Evolutionary conservation across 1,139 yeast genomes (phyloP).

Genomic region (Geotrichum carabidarum): DNA sequence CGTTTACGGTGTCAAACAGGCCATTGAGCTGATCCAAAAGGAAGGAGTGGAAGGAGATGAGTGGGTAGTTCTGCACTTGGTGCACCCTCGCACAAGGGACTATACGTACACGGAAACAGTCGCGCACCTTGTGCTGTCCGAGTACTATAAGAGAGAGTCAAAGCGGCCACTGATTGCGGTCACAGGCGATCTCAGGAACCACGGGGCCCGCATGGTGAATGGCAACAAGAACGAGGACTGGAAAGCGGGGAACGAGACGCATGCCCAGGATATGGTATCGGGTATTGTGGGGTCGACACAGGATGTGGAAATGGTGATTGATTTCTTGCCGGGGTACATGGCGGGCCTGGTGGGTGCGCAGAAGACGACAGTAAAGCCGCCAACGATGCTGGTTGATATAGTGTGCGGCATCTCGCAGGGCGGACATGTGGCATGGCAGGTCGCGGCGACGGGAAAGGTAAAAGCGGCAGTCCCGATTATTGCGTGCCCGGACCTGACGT

Average conservation of each 20-base stretch:
- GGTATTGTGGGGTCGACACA: constrained; percentile 48
- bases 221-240: constrained; percentile 42
- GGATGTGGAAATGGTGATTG: constrained; percentile 48
- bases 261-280: constrained; percentile 52
- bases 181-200: constrained; percentile 57
- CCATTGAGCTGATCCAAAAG: constrained; percentile 15
- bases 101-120: constrained; percentile 24
- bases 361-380: background rate
- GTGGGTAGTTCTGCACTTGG: constrained; percentile 26
- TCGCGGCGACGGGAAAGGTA: constrained; percentile 14
- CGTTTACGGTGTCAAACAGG: constrained; percentile 28
- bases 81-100: constrained; percentile 29
- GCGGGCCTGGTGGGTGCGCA: constrained; percentile 30
- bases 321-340: constrained; percentile 47
- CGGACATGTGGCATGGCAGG: constrained; percentile 49
- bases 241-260: constrained; percentile 47
- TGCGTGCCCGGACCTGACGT: constrained; percentile 18
- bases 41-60: background rate
- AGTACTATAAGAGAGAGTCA: constrained; percentile 7
- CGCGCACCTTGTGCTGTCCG: constrained; percentile 24
- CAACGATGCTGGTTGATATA: constrained; percentile 35
- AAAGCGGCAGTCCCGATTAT: constrained; percentile 19
- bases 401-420: constrained; percentile 58
- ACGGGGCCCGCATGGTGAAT: constrained; percentile 49
- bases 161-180: constrained; percentile 43